phyloP scores from a whole-genome alignment of 192 early-diverging fungal species.

The Funneliformis geosporum region DNA sequence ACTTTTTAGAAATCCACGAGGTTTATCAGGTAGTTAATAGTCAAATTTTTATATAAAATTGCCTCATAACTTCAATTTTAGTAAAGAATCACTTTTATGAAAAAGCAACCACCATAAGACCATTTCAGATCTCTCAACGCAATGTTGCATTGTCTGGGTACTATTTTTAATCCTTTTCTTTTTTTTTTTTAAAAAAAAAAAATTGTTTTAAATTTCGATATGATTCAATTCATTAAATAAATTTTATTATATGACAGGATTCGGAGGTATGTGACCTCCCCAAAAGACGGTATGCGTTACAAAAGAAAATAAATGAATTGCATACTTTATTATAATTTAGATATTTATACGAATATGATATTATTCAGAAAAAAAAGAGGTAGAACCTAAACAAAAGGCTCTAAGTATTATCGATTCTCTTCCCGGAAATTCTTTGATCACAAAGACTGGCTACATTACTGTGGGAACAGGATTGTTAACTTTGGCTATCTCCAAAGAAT shows the following conservation, averaged over 20 bases:
- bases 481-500: conserved; percentile 93
- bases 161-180: not conserved
- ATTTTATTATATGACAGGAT: not conserved
- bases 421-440: conserved; percentile 83
- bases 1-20: not conserved
- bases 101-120: not conserved
- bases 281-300: not conserved
- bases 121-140: not conserved
- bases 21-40: not conserved
- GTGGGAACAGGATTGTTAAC: conserved; percentile 80
- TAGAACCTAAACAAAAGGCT: conserved; percentile 81
- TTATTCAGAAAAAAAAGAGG: not conserved
- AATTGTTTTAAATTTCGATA: not conserved
- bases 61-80: too few species aligned
- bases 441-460: conserved; percentile 90
- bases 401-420: conserved; percentile 89
- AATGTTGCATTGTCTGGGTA: not conserved
- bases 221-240: not conserved
- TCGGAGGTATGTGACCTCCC: not conserved
- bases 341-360: not conserved
- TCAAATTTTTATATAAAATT: too few species aligned
- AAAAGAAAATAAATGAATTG: too few species aligned
- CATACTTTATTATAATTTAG: too few species aligned
- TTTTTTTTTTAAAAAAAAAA: not conserved
- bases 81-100: not conserved